phyloP scores from a whole-genome alignment of 305 asterid species.

The Solanum hybrid region DNA sequence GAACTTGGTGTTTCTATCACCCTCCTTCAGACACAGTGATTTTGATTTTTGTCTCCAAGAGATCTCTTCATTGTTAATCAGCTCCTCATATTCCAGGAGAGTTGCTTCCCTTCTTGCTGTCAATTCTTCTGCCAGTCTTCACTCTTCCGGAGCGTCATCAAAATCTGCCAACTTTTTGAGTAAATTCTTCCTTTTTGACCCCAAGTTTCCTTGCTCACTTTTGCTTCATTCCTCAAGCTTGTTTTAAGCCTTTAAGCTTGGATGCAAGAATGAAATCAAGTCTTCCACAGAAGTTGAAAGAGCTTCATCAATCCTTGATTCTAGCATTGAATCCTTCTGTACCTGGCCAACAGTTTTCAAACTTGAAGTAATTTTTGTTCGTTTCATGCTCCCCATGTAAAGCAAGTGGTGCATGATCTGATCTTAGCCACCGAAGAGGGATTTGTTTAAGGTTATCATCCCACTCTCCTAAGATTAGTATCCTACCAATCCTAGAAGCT shows the following conservation, averaged over 20 bases:
- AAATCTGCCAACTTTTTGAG: neutral
- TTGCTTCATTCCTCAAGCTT: neutral
- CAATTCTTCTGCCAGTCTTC: neutral
- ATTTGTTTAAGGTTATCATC: neutral
- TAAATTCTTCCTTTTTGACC: neutral
- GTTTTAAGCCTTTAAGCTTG: neutral
- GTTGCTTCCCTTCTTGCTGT: neutral
- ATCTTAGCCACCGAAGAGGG: neutral
- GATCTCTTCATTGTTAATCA: neutral
- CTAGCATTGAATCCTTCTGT: neutral
- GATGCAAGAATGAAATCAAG: neutral
- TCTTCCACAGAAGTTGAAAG: neutral
- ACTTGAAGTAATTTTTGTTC: neutral
- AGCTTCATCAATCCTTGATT: neutral
- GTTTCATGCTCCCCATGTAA: neutral
- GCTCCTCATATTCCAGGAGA: neutral
- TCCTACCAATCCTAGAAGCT: neutral
- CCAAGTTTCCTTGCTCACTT: neutral
- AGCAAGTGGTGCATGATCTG: neutral
- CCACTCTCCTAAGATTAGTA: neutral
- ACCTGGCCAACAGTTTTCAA: neutral
- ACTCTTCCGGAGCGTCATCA: neutral
- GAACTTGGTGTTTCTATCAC: neutral
- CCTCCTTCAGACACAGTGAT: neutral
- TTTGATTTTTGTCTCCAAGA: neutral